Percentiles rank a stretch among this genome's conserved stretches.
Evolutionary conservation across 1,284 basidiomycete genomes (phyloP).

Genomic region (Ganoderma leucocontextum): DNA sequence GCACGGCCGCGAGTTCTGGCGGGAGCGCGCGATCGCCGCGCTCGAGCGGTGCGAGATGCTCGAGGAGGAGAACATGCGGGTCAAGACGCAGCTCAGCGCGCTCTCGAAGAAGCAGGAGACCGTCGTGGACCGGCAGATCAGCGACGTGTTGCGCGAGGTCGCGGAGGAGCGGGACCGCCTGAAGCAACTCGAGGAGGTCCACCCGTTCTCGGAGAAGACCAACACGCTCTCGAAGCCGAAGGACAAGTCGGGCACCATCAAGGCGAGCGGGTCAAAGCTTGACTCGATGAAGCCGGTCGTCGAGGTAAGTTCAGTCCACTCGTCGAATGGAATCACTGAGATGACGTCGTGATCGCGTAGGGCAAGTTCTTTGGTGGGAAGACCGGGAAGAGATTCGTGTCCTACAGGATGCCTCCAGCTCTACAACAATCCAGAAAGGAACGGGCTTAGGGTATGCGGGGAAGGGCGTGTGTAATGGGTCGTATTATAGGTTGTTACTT

Average conservation of each 20-base stretch:
- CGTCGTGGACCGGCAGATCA: constrained; percentile 21
- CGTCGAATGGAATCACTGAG: not conserved
- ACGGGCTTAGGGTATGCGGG: not conserved
- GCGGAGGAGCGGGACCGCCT: constrained; percentile 28
- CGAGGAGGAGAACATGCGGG: constrained; percentile 28
- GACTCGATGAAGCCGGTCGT: not conserved
- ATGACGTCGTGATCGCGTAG: not conserved
- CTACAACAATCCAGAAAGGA: constrained; percentile 6
- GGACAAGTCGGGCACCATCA: not conserved
- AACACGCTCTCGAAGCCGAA: not conserved
- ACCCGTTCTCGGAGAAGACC: constrained; percentile 10
- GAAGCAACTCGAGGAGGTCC: constrained; percentile 22
- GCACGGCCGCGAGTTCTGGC: constrained; percentile 22
- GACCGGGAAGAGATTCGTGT: constrained; percentile 6
- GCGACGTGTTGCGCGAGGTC: constrained; percentile 25
- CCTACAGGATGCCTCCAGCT: constrained; percentile 8
- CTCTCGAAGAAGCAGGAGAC: constrained; percentile 20
- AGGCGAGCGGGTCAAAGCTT: not conserved
- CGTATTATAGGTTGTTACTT: not conserved
- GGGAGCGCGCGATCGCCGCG: constrained; percentile 22
- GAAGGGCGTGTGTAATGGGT: not conserved
- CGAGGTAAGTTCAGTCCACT: not conserved
- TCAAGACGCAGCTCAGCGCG: constrained; percentile 26
- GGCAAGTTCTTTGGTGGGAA: constrained; percentile 9
- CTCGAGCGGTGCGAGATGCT: constrained; percentile 27